Conservation (phyloP, 2,329 filamentous ascomycete species). For the Microthyrium microscopicum region DNA sequence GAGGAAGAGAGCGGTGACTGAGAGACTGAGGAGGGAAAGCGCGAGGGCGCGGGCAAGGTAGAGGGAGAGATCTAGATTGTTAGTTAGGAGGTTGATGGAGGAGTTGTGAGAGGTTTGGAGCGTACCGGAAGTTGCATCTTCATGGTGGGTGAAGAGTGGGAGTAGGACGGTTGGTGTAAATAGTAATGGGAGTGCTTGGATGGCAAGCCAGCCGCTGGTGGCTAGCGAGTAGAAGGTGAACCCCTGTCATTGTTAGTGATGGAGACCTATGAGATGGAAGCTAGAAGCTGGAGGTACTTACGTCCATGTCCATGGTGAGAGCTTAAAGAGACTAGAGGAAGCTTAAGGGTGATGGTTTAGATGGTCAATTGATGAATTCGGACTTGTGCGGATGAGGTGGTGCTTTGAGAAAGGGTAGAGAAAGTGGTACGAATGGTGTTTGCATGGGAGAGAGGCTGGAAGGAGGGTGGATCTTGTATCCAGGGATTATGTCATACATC, state of each 20-base stretch:
- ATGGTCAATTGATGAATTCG: too few species aligned
- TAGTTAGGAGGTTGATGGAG: neutral
- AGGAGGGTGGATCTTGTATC: too few species aligned
- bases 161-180: conserved; percentile 44
- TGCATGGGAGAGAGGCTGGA: too few species aligned
- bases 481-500: too few species aligned
- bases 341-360: neutral
- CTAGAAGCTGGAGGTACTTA: neutral
- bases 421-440: too few species aligned
- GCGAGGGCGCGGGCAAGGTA: conserved; percentile 62
- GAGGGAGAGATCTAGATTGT: conserved; percentile 39
- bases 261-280: neutral
- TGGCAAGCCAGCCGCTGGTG: conserved; percentile 26
- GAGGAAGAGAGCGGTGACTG: conserved; percentile 46
- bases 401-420: too few species aligned
- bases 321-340: neutral
- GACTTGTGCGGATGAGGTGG: too few species aligned
- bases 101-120: neutral
- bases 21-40: conserved; percentile 48
- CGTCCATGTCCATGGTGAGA: neutral
- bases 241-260: conserved; percentile 15
- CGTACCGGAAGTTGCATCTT: conserved; percentile 37
- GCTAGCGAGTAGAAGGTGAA: conserved; percentile 27
- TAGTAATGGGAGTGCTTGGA: conserved; percentile 37
- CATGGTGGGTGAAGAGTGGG: conserved; percentile 40